Evolutionary conservation across 352 stramenopile species (phyloP).

Genomic region (Phytophthora constricta): DNA sequence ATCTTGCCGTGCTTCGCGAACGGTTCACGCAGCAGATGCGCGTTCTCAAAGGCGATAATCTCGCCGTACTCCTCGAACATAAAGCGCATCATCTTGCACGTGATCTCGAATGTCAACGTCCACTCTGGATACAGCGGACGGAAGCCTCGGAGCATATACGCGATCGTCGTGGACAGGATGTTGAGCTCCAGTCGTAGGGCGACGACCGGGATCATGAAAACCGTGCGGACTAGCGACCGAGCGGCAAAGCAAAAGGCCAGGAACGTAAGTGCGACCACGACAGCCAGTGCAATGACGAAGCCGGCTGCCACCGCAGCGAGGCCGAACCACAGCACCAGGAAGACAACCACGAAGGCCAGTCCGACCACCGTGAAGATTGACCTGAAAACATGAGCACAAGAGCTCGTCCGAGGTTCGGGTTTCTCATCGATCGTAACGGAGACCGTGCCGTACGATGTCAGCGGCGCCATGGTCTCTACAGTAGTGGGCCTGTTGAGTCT

Average conservation of each 20-base stretch:
- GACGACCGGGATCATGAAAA: conserved; percentile 11
- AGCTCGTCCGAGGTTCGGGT: neutral
- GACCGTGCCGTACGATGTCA: conserved; percentile 18
- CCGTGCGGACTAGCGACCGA: conserved; percentile 19
- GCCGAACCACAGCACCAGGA: conserved; percentile 16
- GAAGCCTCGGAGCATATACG: conserved; percentile 21
- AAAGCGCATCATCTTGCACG: conserved; percentile 34
- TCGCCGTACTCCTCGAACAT: conserved; percentile 38
- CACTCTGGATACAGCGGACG: conserved; percentile 33
- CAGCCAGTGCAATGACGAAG: neutral
- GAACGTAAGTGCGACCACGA: conserved; percentile 11
- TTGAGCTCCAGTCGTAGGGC: conserved; percentile 20
- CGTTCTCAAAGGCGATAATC: conserved; percentile 29
- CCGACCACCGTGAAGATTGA: conserved; percentile 4
- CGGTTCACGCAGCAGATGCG: conserved; percentile 25
- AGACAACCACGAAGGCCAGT: neutral
- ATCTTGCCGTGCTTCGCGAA: conserved; percentile 29
- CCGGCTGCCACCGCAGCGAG: neutral
- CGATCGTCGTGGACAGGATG: conserved; percentile 13
- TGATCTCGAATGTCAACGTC: conserved; percentile 41
- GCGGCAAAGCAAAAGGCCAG: conserved; percentile 2
- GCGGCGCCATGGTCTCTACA: conserved; percentile 1
- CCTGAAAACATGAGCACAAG: conserved; percentile 7
- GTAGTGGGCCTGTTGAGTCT: neutral
- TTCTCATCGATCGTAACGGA: conserved; percentile 10